phyloP scores from a whole-genome alignment of 139 green algal species.

The Coelastrella sp. region DNA sequence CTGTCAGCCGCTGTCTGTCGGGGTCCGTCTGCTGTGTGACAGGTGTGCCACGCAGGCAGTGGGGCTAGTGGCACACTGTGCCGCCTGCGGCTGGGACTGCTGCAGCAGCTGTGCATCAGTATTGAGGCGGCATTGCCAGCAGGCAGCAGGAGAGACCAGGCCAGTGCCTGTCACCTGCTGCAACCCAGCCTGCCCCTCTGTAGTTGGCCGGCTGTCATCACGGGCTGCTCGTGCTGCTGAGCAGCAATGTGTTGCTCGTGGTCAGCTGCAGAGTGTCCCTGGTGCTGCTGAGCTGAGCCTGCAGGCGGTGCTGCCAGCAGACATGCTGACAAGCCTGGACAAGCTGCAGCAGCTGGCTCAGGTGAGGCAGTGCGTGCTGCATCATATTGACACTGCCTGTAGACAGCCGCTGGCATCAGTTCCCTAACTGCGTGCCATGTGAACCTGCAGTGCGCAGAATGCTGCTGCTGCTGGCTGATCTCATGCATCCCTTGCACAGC shows the following conservation, averaged over 20 bases:
- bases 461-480: neutral
- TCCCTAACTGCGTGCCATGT: too few relatives aligned
- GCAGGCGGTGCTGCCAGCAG: neutral
- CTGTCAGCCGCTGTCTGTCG: neutral
- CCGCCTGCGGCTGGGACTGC: conserved; percentile 43
- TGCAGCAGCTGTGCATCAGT: conserved; percentile 41
- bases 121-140: neutral
- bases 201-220: neutral
- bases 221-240: neutral
- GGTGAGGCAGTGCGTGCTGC: neutral
- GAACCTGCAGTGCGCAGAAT: too few relatives aligned
- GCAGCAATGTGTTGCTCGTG: conserved; percentile 17
- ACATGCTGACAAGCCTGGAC: neutral
- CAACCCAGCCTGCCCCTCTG: conserved; percentile 27
- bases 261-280: neutral
- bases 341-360: conserved; percentile 33
- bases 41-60: conserved; percentile 55
- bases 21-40: conserved; percentile 57
- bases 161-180: conserved; percentile 22
- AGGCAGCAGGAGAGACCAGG: conserved; percentile 36
- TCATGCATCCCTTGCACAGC: too few relatives aligned
- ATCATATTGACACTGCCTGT: neutral
- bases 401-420: too few relatives aligned
- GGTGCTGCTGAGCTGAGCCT: conserved; percentile 30
- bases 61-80: conserved; percentile 49